Conservation (phyloP, 2,329 filamentous ascomycete species). For the Alternaria novae-zelandiae region DNA sequence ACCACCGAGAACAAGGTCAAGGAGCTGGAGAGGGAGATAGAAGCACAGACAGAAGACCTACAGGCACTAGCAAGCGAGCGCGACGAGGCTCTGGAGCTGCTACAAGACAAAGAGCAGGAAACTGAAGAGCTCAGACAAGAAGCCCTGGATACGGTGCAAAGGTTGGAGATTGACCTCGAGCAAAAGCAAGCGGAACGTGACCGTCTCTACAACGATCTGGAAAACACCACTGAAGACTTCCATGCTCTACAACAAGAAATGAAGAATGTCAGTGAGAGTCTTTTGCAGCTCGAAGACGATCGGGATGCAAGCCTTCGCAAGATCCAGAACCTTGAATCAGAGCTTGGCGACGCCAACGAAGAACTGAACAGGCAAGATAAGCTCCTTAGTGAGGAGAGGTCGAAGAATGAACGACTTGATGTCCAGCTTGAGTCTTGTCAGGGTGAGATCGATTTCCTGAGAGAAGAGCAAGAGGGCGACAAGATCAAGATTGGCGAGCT, state of each 20-base stretch:
- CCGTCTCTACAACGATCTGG: slow-evolving; percentile 72
- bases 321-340: slow-evolving; percentile 82
- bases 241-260: slow-evolving; percentile 92
- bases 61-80: slow-evolving; percentile 81
- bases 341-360: slow-evolving; percentile 81
- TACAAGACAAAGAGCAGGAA: slow-evolving; percentile 67
- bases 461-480: slow-evolving; percentile 95
- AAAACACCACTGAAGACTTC: slow-evolving; percentile 83
- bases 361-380: slow-evolving; percentile 87
- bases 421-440: slow-evolving; percentile 94
- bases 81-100: slow-evolving; percentile 80
- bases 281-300: slow-evolving; percentile 88
- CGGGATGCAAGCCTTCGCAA: slow-evolving; percentile 78
- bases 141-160: slow-evolving; percentile 65
- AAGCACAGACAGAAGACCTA: slow-evolving; percentile 79
- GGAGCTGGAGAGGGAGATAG: slow-evolving; percentile 79
- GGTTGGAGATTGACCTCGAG: slow-evolving; percentile 69
- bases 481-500: slow-evolving; percentile 98
- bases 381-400: slow-evolving; percentile 81
- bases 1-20: slow-evolving; percentile 63
- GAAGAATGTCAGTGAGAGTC: slow-evolving; percentile 84
- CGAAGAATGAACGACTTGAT: slow-evolving; percentile 84
- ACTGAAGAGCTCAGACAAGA: slow-evolving; percentile 61
- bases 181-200: slow-evolving; percentile 74
- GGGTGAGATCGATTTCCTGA: slow-evolving; percentile 90